Conservation (phyloP, 2,329 filamentous ascomycete genomes). For the Penicillium decumbens region DNA sequence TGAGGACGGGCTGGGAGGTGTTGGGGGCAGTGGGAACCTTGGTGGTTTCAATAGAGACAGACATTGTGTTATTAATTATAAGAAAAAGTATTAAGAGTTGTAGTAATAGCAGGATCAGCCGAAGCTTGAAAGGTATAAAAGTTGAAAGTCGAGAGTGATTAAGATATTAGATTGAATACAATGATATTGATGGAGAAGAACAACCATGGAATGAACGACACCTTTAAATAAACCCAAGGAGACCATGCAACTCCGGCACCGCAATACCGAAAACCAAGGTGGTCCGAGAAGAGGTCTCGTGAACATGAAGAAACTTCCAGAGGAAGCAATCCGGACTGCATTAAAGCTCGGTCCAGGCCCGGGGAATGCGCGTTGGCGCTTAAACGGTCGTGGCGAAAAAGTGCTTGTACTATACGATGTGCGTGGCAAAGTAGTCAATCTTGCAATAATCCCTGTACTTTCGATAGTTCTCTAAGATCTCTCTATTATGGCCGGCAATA, state of each 20-base stretch:
- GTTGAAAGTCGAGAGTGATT: constrained; percentile 3
- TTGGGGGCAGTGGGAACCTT: constrained; percentile 25
- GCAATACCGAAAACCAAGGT: neutral
- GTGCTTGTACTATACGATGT: neutral
- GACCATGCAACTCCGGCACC: neutral
- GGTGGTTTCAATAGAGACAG: constrained; percentile 33
- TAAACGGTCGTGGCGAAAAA: constrained; percentile 2
- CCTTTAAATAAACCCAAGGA: constrained; percentile 8
- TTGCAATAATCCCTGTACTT: neutral
- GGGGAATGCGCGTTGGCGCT: constrained; percentile 1
- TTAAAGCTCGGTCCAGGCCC: neutral
- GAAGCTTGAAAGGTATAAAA: neutral
- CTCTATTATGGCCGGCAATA: neutral
- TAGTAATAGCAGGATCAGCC: neutral
- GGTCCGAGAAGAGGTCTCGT: constrained; percentile 10
- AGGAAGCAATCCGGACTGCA: constrained; percentile 4
- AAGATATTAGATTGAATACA: constrained; percentile 3
- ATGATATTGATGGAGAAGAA: neutral
- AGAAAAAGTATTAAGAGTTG: neutral
- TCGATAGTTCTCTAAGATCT: neutral
- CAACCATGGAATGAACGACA: constrained; percentile 1
- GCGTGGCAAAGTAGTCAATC: neutral
- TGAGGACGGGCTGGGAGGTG: constrained; percentile 24
- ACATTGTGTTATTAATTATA: constrained; percentile 23
- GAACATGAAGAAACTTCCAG: constrained; percentile 12